Base-by-base conservation (phyloP, 108 stramenopile species). In the Bacterosira constricta region DNA sequence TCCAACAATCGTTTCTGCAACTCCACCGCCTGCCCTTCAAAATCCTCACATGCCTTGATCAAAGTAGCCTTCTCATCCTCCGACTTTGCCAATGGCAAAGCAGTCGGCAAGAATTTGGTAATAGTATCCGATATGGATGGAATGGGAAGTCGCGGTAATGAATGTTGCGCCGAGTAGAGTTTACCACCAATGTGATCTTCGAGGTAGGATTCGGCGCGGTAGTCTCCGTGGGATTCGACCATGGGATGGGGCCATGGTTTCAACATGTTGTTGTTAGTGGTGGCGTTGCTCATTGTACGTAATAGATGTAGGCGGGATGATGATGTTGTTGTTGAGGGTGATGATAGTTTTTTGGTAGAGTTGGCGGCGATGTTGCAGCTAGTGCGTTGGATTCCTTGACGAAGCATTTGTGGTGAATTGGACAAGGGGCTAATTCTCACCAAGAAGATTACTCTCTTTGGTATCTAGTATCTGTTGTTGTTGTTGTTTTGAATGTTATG, bases 141-240 rank as follows among this genome's bases (percentile, higher is more conserved):
- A 18, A 94, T 66, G 47, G 92, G 92, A 26, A 94, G 82, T 25
- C 83, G 57, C 12, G 92, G 92, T 6, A 94, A 66, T 3, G 68
- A 65, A 42, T 42, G 32, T 58, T 94, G 92, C 35, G 80, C 56
- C 20, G 82, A 64, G 59, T 92, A 94, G 18, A 91, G 83, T 17
- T 83, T 76, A 12, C 82, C 83, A 46, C 83, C 83, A 44, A 84
- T 82, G 67, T 88, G 82, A 34, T 82, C 61, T 74, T 91, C 90
- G 26, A 92, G 75, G 49, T 68, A 87, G 7, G 83, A 52, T 71
- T 92, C 91, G 30, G 80, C 63, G 23, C 84, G 79, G 60, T 92
- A 92, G 44, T 92, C 88, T 12, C 91, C 91, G 50, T 81, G 63
- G n/a, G 80, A 86, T 62, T 87, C 85, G 47, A 87, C 58, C 83